phyloP scores from a whole-genome alignment of 2,329 filamentous ascomycete species.

The Botryotinia globosa region DNA sequence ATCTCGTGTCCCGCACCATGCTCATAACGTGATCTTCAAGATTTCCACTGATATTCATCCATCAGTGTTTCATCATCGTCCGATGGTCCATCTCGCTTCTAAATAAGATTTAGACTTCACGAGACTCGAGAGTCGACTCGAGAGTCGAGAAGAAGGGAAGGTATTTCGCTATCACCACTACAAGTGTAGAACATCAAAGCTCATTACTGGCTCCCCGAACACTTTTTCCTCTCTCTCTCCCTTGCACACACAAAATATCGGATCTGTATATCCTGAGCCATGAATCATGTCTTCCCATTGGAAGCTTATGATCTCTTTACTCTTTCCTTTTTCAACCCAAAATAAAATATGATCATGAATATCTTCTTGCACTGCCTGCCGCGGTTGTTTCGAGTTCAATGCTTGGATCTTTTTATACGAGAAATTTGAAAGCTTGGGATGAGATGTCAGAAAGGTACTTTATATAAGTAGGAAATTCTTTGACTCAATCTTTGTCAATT shows the following conservation, averaged over 20 bases:
- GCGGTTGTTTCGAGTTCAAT: conserved; percentile 1
- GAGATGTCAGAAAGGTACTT: neutral
- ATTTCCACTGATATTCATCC: neutral
- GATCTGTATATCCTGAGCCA: neutral
- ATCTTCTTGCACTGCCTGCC: neutral
- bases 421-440: neutral
- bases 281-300: neutral
- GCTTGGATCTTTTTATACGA: neutral
- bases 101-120: neutral
- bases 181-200: conserved; percentile 16
- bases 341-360: neutral
- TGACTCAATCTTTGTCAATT: neutral
- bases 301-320: neutral
- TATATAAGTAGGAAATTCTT: neutral
- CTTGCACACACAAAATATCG: neutral
- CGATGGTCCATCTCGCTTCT: neutral
- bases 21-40: neutral
- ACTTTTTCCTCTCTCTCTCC: neutral
- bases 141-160: neutral
- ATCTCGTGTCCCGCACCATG: too few relatives aligned
- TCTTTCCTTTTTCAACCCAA: neutral
- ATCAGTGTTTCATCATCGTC: neutral
- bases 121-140: neutral
- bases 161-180: neutral
- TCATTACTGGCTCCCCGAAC: neutral